A percentile compares a stretch with the other conserved stretches of the same genome.
phyloP scores from a whole-genome alignment of 805 yeast species.

The Lachancea sp. region DNA sequence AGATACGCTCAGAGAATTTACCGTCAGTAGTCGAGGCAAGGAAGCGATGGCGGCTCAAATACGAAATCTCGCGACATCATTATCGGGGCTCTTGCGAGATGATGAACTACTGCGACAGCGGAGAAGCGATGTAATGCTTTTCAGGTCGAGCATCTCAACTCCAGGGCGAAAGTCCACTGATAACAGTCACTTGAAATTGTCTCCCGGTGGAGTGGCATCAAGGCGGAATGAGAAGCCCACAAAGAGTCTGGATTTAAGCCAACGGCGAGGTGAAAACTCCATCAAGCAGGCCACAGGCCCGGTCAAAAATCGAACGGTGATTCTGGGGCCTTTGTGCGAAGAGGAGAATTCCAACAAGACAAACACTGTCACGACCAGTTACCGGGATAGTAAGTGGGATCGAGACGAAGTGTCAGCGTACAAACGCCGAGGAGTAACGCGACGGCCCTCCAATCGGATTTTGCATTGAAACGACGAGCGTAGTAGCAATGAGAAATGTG shows the following conservation, averaged over 20 bases:
- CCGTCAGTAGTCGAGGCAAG: conserved; percentile 30
- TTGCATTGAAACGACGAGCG: neutral
- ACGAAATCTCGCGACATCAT: conserved; percentile 34
- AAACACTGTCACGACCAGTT: neutral
- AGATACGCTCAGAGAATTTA: conserved; percentile 32
- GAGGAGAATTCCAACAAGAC: conserved; percentile 18
- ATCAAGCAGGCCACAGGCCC: neutral
- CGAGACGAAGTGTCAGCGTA: neutral
- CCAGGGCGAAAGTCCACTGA: conserved; percentile 33
- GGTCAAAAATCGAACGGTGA: neutral
- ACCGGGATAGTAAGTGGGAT: neutral
- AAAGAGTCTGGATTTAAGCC: conserved; percentile 17
- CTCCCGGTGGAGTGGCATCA: conserved; percentile 5
- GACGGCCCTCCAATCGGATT: conserved; percentile 2
- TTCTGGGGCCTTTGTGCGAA: conserved; percentile 26
- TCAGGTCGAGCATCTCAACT: conserved; percentile 31
- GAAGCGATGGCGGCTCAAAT: conserved; percentile 37
- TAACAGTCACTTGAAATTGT: conserved; percentile 24
- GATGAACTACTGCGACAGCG: conserved; percentile 23
- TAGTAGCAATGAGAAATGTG: too few relatives aligned
- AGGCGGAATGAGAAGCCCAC: neutral
- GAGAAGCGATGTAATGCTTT: conserved; percentile 25
- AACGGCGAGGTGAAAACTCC: conserved; percentile 5
- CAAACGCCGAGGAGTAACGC: conserved; percentile 7
- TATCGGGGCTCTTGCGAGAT: conserved; percentile 30